Base-by-base conservation (phyloP, 2,329 filamentous ascomycete species). In the Dothideomycetidae sp. region DNA sequence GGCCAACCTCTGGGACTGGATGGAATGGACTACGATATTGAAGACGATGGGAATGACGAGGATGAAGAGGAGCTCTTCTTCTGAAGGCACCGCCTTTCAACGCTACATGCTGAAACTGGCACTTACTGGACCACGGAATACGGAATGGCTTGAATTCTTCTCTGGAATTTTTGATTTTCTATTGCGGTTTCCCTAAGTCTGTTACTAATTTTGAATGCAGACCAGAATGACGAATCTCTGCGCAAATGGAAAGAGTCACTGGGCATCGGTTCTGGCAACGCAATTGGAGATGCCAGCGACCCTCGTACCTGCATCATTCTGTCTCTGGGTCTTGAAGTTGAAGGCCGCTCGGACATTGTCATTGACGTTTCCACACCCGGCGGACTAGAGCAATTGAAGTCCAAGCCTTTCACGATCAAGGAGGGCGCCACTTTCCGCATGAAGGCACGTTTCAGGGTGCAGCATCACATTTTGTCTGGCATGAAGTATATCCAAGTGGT, bases 181-280 rank as follows among this genome's bases (percentile, higher is more conserved):
- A n/a, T n/a, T n/a, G n/a, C n/a, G n/a, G n/a, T n/a, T n/a, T n/a
- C n/a, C n/a, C n/a, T n/a, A n/a, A 12, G 28, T 14, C 12, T 5
- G 12, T n/a, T 16, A 32, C 30, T 32, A 17, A 32, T 17, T 14
- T 3, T 31, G 26, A 32, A 29, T 13, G 16, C 49, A 76, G 74
- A 78, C 59, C 61, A 70, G 52, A 68, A 81, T 53, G 90, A 98
- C 59, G 88, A 96, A 62, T 90, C 88, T 44, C 78, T 98, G 53
- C 82, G 92, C 64, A 81, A 88, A 54, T 98, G 93, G 81, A 98
- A 98, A 70, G 75, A 88, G 55, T 96, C 88, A 10, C 79, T 98
- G 44, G 90, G 90, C 50, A 76, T 96, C 43, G 75, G 77, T 46
- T 76, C 68, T 40, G 65, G 75, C 50, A 61, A 58, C 42, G 51